These are phyloP conservation scores for Leptodermis oblonga DNA, from an alignment of 257 asterid genomes.

Conservation along the genomic window DNA sequence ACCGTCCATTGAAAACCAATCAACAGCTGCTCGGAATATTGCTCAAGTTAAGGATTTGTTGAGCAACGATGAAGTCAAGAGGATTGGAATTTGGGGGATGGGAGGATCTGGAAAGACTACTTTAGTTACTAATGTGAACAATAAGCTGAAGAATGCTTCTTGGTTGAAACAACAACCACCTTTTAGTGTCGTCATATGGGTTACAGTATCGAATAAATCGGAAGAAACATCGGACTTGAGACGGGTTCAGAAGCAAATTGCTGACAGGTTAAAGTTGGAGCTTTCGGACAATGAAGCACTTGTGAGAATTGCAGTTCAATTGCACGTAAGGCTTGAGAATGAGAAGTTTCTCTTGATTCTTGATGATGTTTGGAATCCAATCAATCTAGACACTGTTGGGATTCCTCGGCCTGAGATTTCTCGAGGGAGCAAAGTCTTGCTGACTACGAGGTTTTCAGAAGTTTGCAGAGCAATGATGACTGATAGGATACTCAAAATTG, in stretches of 20 bases:
- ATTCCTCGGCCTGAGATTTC: conserved; percentile 11
- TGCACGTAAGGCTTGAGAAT: conserved; percentile 5
- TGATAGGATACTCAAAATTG: conserved; percentile 5
- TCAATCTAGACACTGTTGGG: conserved; percentile 3
- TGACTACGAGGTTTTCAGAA: conserved; percentile 7
- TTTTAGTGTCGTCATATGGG: conserved; percentile 16
- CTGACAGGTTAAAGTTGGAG: neutral
- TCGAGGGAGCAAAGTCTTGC: conserved; percentile 12
- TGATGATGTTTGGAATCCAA: conserved; percentile 18
- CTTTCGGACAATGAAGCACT: neutral
- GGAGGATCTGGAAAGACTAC: conserved; percentile 22
- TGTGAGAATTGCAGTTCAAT: neutral
- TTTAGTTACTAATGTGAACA: conserved; percentile 17
- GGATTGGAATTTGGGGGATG: conserved; percentile 14
- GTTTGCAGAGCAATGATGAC: conserved; percentile 12
- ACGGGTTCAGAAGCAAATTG: conserved; percentile 11
- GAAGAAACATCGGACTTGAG: conserved; percentile 8
- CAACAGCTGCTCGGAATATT: conserved; percentile 11
- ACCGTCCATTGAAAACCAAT: conserved; percentile 9
- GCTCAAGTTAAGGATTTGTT: conserved; percentile 2
- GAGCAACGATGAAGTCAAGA: conserved; percentile 9
- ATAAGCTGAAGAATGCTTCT: conserved; percentile 13
- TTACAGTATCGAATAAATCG: conserved; percentile 3
- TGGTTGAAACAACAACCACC: conserved; percentile 1
- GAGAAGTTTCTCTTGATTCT: conserved; percentile 16